phyloP scores from a whole-genome alignment of 306 rosid species.

The Alnus glutinosa region DNA sequence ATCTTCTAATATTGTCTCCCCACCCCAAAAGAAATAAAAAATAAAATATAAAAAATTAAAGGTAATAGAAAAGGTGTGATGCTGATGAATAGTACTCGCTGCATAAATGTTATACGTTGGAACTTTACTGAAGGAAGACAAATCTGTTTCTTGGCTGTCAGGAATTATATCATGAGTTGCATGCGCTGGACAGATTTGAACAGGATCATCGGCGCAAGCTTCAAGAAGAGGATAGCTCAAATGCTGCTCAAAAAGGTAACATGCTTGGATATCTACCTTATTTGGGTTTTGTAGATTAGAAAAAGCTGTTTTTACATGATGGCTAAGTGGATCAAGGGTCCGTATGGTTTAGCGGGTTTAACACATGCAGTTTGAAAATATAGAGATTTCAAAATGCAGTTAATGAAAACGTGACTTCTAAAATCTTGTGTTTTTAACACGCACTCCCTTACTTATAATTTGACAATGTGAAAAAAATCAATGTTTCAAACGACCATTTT shows the following conservation, averaged over 20 bases:
- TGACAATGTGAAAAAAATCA: too few species aligned
- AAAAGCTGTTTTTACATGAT: conserved; percentile 7
- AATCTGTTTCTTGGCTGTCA: conserved; percentile 35
- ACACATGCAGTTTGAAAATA: too few species aligned
- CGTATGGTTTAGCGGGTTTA: too few species aligned
- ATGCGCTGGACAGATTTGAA: conserved; percentile 95
- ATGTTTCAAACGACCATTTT: too few species aligned
- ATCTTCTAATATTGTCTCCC: too few species aligned
- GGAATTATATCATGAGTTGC: conserved; percentile 96
- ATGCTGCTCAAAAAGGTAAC: conserved; percentile 80
- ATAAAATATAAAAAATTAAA: too few species aligned
- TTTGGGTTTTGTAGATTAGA: conserved; percentile 14
- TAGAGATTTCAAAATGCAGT: too few species aligned
- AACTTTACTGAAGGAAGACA: conserved; percentile 19
- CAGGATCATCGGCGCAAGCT: conserved; percentile 90
- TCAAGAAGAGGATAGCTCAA: conserved; percentile 94
- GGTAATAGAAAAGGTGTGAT: not conserved
- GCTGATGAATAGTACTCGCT: conserved; percentile 5
- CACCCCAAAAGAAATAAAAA: too few species aligned
- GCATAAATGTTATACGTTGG: conserved; percentile 10
- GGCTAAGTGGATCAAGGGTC: not conserved
- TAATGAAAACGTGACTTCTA: too few species aligned
- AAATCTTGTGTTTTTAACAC: too few species aligned
- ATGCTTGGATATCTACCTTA: conserved; percentile 19
- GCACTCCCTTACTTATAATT: too few species aligned